These are phyloP conservation scores for Orbilia blumenaviensis DNA, from an alignment of 2,329 filamentous ascomycete genomes.

Conservation along the genomic window DNA sequence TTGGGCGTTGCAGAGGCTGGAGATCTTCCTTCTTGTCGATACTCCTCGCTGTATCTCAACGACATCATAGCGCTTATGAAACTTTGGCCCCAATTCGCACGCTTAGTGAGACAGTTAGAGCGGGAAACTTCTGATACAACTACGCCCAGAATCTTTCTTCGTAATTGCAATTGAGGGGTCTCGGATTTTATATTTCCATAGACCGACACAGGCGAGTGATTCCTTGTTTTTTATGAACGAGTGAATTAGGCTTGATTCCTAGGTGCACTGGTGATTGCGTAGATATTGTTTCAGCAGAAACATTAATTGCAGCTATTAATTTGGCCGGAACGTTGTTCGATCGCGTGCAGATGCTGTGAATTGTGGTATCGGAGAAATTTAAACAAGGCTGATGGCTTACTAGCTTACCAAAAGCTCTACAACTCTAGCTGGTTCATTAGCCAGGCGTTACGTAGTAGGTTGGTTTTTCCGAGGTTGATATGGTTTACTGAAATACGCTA, in stretches of 20 bases:
- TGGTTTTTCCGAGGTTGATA: constrained; percentile 31
- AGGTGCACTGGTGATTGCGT: constrained; percentile 21
- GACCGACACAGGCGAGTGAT: neutral
- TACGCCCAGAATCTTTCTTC: neutral
- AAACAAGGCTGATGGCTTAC: neutral
- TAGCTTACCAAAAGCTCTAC: constrained; percentile 21
- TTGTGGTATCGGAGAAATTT: constrained; percentile 44
- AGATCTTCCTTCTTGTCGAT: neutral
- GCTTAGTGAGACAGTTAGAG: neutral
- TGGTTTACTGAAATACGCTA: constrained; percentile 22
- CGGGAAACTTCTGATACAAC: neutral
- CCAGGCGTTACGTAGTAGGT: constrained; percentile 12
- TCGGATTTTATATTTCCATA: constrained; percentile 39
- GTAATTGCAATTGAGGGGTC: constrained; percentile 34
- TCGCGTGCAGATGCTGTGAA: constrained; percentile 34
- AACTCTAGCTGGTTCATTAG: neutral
- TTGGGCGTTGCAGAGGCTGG: constrained; percentile 35
- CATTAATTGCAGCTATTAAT: constrained; percentile 16
- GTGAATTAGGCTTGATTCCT: constrained; percentile 35
- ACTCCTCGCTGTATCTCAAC: too few species aligned
- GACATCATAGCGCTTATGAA: constrained; percentile 23
- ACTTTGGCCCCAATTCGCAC: neutral
- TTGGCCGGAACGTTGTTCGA: constrained; percentile 17
- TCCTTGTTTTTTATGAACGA: constrained; percentile 1
- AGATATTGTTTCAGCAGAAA: constrained; percentile 40